Conservation (phyloP, 2,329 filamentous ascomycete genomes). For the Phaeoacremonium minimum region DNA sequence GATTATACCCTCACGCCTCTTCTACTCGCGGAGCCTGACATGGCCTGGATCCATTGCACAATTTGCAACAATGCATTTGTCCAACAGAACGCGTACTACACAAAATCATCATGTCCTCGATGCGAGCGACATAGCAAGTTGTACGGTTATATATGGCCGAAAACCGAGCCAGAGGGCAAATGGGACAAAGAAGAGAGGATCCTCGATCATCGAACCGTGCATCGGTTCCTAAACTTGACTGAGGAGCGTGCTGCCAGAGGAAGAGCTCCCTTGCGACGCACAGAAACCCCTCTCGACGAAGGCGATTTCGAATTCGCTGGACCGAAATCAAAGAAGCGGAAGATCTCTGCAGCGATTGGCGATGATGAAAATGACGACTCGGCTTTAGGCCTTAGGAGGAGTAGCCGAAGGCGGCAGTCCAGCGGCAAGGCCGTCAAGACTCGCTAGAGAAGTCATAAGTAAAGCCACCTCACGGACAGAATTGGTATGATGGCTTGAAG, state of each 20-base stretch:
- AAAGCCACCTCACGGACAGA: no score
- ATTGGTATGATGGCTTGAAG: no score
- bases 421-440: conserved; percentile 3
- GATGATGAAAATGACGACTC: neutral
- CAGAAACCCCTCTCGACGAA: conserved; percentile 3
- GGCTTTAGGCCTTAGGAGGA: conserved; percentile 5
- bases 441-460: no score
- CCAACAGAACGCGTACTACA: conserved; percentile 83
- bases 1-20: conserved; percentile 80
- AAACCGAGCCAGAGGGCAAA: conserved; percentile 77
- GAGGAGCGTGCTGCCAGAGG: conserved; percentile 59
- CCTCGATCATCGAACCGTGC: conserved; percentile 80
- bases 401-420: conserved; percentile 5
- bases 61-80: conserved; percentile 81
- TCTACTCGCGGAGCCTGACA: conserved; percentile 69
- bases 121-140: conserved; percentile 95
- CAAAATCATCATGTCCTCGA: conserved; percentile 78
- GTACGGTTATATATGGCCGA: conserved; percentile 94
- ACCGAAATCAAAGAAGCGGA: neutral
- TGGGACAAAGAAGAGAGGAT: conserved; percentile 68
- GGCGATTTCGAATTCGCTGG: neutral
- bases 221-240: conserved; percentile 73
- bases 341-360: neutral
- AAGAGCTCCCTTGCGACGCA: conserved; percentile 11
- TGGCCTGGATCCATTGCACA: conserved; percentile 84